Evolutionary conservation across 2,329 filamentous ascomycete genomes (phyloP), one percentile per base, ranked within the genome.

Genomic region (Pezicula rhizophila): DNA sequence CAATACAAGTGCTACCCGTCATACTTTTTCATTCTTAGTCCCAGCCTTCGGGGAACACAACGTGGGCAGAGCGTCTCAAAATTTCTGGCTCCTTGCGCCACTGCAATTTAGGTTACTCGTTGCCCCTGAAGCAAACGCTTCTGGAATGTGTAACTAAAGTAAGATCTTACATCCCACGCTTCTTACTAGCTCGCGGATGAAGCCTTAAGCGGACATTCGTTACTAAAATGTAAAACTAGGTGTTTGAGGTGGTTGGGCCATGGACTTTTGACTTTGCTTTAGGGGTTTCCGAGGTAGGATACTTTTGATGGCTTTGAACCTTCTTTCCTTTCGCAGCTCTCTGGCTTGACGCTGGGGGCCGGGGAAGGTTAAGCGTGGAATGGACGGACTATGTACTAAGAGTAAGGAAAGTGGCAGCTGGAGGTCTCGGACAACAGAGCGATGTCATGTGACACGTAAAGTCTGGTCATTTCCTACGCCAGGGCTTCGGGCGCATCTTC

Each of bases 1-100:
- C 47, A 47, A 28, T 52, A 42, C 25, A 47, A 42, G 43, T 47
- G 49, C 45, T 48, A 51, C 49, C 52, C 51, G 50, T 48, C 41
- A 54, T 39, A 38, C 20, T 43, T 53, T 41, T 49, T 51, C 55
- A 61, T 63, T 60, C 57, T 52, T 55, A 57, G 52, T 50, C 49
- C 48, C 45, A 56, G 51, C 53, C 58, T 57, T 55, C 44, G 18
- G 39, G 33, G 17, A 48, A 49, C 39, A 54, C 40, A 52, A 53
- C 54, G 52, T 56, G 54, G 54, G 55, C 50, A 50, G 20, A 23
- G 28, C 43, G 35, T 42, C 45, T 44, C 46, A 35, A 28, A 42
- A 39, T 10, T 28, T 43, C 37, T 45, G 11, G 44, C 47, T 55
- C 57, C 55, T 59, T 58, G 42, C 55, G 47, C 49, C 40, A 46